Conservation (phyloP, 2,329 filamentous ascomycete genomes). For the Arthroderma sp. region DNA sequence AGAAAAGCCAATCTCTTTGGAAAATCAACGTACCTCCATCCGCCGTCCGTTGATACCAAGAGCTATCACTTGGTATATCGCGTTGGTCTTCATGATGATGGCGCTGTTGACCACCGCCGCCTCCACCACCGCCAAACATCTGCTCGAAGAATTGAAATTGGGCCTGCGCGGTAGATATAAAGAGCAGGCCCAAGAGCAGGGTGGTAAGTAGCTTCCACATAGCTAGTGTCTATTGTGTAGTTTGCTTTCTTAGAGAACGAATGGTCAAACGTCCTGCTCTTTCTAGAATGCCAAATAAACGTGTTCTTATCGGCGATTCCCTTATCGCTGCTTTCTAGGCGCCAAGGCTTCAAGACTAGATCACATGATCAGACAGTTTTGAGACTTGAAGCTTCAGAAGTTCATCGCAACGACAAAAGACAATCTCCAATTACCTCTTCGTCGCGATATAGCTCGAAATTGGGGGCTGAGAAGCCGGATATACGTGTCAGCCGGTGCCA, state of each 20-base stretch:
- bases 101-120: conserved; percentile 45
- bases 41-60: conserved; percentile 52
- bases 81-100: conserved; percentile 48
- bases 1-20: background rate
- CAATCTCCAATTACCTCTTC: too few relatives aligned
- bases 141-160: conserved; percentile 98
- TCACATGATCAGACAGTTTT: too few relatives aligned
- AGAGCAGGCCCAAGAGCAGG: conserved; percentile 41
- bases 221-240: conserved; percentile 2
- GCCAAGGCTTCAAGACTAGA: too few relatives aligned
- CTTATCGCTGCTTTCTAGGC: too few relatives aligned
- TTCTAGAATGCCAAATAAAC: too few relatives aligned
- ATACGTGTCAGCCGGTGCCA: too few relatives aligned
- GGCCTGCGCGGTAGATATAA: conserved; percentile 48
- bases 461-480: too few relatives aligned
- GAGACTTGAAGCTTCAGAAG: too few relatives aligned
- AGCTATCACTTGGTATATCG: conserved; percentile 73
- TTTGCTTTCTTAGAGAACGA: too few relatives aligned
- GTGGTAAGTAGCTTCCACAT: conserved; percentile 9
- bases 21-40: conserved; percentile 8
- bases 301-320: too few relatives aligned
- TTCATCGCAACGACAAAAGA: too few relatives aligned
- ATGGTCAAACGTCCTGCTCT: background rate
- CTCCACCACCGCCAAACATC: conserved; percentile 64
- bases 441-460: too few relatives aligned